Base-by-base conservation (phyloP, 192 early-diverging fungal species). In the Phycomyces nitens region DNA sequence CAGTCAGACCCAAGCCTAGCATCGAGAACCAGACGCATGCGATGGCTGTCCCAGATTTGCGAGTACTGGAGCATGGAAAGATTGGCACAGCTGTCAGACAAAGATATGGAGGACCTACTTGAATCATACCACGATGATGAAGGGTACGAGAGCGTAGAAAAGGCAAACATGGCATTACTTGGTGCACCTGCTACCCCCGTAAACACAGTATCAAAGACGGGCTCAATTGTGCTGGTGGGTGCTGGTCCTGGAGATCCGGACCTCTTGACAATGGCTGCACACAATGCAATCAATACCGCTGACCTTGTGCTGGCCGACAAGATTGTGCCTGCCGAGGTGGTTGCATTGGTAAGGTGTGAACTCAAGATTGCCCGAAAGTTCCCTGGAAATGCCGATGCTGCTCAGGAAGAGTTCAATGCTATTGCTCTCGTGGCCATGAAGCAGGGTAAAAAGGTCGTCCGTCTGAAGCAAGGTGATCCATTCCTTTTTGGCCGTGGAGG, bases 401-500 rank as follows among this genome's bases (percentile, higher is more conserved):
- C 90, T 14, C 95, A 97, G 62, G 81, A 89, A 61, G 91, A 91
- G 34, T 77, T 92, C 27, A 87, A 93, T 77, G 76, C 79, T 26
- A 70, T 82, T 42, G 88, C 82, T 11, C 71, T 91, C 0, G 71
- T 78, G 34, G 89, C 86, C 8, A 63, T 94, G 23, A 62, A 77
- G 6, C 72, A 78, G 21, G 92, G 90, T 20, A 73, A 78, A 56
- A 64, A 71, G n/a, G 95, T 98, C 3, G 92, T 96, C 29, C 70
- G 95, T 53, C 73, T 98, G 44, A 96, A 98, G 81, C 89, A 89
- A 68, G 95, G 95, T 61, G 93, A 98, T 69, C 92, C 92, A 52
- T 96, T 90, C 75, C 82, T 98, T 23, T 96, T 94, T 76, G 95
- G 94, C 23, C 87, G 95, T 51, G 95, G 94, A 41, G 94, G 87